A percentile compares a stretch with the other conserved stretches of the same genome.
Evolutionary conservation across 768 basidiomycete genomes (phyloP).

Genomic region (Boletus tomentosulus): DNA sequence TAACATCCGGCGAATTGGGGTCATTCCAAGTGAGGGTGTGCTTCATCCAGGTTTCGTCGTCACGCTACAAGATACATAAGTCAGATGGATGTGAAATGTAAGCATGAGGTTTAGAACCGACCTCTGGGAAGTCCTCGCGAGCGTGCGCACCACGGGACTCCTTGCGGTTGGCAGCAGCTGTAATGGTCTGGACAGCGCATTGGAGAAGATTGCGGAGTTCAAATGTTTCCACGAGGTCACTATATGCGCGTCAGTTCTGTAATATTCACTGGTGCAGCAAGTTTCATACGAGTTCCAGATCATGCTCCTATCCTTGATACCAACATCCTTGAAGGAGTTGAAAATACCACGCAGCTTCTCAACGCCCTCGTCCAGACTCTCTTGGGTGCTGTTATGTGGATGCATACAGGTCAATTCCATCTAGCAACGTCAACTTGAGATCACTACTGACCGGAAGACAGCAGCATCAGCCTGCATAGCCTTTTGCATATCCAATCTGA

Average conservation of each 20-base stretch:
- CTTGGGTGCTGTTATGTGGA: slow-evolving; percentile 60
- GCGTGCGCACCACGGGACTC: slow-evolving; percentile 99
- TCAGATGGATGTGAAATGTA: not conserved
- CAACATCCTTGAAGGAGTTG: slow-evolving; percentile 84
- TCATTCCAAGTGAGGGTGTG: slow-evolving; percentile 93
- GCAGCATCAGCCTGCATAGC: slow-evolving; percentile 98
- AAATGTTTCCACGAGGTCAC: slow-evolving; percentile 94
- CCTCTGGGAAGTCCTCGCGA: slow-evolving; percentile 96
- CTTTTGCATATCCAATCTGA: slow-evolving; percentile 96
- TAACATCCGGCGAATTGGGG: slow-evolving; percentile 71
- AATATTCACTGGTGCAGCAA: slow-evolving; percentile 1
- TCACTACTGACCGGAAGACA: slow-evolving; percentile 74
- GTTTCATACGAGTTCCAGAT: slow-evolving; percentile 96
- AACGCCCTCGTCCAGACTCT: slow-evolving; percentile 89
- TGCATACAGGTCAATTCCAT: not conserved
- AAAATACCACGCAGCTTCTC: slow-evolving; percentile 81
- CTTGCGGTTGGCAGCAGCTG: slow-evolving; percentile 87
- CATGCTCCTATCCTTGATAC: slow-evolving; percentile 98
- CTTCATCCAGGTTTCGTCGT: slow-evolving; percentile 93
- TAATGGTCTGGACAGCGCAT: slow-evolving; percentile 94
- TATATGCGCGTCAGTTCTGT: slow-evolving; percentile 28
- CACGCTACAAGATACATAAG: slow-evolving; percentile 52
- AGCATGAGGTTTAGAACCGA: slow-evolving; percentile 30
- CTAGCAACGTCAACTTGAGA: not conserved
- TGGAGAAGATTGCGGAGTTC: slow-evolving; percentile 96